These are phyloP conservation scores for Diaporthe citriasiana DNA, from an alignment of 2,329 filamentous ascomycete genomes.

Conservation along the genomic window DNA sequence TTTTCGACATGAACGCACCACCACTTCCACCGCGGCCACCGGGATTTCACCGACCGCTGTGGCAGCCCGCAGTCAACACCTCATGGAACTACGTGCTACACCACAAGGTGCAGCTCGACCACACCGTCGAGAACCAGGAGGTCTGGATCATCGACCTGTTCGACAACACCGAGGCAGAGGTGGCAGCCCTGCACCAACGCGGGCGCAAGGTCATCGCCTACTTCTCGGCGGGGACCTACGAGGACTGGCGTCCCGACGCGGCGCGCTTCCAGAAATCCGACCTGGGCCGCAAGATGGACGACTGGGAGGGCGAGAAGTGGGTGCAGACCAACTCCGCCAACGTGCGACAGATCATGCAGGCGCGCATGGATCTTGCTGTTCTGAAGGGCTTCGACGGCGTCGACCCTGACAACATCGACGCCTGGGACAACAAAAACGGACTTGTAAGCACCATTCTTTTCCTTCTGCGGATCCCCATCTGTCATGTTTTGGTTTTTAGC, in stretches of 20 bases:
- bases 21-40: slow-evolving; percentile 38
- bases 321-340: slow-evolving; percentile 62
- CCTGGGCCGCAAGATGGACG: slow-evolving; percentile 64
- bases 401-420: slow-evolving; percentile 72
- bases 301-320: slow-evolving; percentile 72
- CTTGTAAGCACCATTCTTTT: slow-evolving; percentile 48
- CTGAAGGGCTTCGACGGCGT: slow-evolving; percentile 70
- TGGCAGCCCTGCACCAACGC: slow-evolving; percentile 60
- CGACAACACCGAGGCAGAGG: slow-evolving; percentile 47
- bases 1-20: slow-evolving; percentile 13
- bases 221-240: slow-evolving; percentile 73
- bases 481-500: too few relatives aligned
- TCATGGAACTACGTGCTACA: slow-evolving; percentile 42
- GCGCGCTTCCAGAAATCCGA: slow-evolving; percentile 60
- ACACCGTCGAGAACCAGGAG: slow-evolving; percentile 30
- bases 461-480: too few relatives aligned
- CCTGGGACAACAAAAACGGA: slow-evolving; percentile 67
- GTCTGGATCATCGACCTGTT: slow-evolving; percentile 43
- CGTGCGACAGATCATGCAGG: slow-evolving; percentile 67
- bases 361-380: slow-evolving; percentile 63
- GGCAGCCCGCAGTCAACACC: slow-evolving; percentile 36
- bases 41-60: slow-evolving; percentile 37
- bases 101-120: slow-evolving; percentile 38
- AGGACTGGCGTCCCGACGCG: slow-evolving; percentile 66
- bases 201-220: slow-evolving; percentile 73